Conservation (phyloP, 1,284 basidiomycete species). For the Ganoderma lingzhi region DNA sequence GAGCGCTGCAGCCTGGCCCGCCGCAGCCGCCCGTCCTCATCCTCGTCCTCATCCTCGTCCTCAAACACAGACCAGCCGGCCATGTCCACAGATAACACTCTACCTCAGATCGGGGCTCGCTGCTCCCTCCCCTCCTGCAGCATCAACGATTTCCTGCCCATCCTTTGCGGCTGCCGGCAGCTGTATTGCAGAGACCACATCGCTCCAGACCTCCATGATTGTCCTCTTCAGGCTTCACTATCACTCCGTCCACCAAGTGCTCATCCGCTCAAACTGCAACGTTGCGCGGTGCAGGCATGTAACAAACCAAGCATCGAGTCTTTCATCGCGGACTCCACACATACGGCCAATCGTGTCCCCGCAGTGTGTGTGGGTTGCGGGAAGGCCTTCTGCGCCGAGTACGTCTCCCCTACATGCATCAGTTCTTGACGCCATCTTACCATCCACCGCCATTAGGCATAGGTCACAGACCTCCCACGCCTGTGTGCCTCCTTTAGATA, state of each 20-base stretch:
- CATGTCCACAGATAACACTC: slow-evolving; percentile 12
- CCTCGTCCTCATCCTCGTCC: neutral
- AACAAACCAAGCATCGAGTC: slow-evolving; percentile 60
- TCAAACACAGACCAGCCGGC: neutral
- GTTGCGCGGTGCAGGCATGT: slow-evolving; percentile 61
- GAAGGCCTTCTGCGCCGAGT: slow-evolving; percentile 71
- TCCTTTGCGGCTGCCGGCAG: slow-evolving; percentile 59
- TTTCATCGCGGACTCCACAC: slow-evolving; percentile 41
- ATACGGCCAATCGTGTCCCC: slow-evolving; percentile 41
- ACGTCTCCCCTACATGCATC: slow-evolving; percentile 24
- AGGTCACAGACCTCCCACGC: slow-evolving; percentile 65
- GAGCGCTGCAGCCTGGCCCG: neutral
- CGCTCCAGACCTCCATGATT: slow-evolving; percentile 63
- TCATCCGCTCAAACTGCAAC: slow-evolving; percentile 45
- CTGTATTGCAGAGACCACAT: slow-evolving; percentile 68
- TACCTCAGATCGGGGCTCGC: slow-evolving; percentile 54
- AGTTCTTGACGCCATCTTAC: slow-evolving; percentile 11
- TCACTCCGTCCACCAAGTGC: slow-evolving; percentile 6
- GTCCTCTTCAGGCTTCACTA: slow-evolving; percentile 40
- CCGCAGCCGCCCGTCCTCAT: neutral
- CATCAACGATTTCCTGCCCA: slow-evolving; percentile 71
- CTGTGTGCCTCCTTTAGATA: slow-evolving; percentile 46
- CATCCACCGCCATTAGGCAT: slow-evolving; percentile 53
- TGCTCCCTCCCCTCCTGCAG: slow-evolving; percentile 62
- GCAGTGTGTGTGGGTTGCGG: slow-evolving; percentile 61